Base-by-base conservation (phyloP, 805 yeast genomes). In the Metschnikowia proteae region DNA sequence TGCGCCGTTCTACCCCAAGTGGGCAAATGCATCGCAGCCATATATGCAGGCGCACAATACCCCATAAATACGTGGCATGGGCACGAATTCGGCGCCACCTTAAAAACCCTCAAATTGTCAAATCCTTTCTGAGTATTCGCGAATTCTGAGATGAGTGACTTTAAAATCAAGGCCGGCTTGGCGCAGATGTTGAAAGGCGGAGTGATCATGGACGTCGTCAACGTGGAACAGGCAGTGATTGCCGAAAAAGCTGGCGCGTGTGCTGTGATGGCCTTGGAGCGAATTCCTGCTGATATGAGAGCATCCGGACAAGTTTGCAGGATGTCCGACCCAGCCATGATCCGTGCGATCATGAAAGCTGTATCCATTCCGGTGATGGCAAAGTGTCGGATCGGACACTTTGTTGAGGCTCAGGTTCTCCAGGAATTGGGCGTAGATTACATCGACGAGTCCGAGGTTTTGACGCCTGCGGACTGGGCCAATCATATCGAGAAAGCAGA, bases 121-220 rank as follows among this genome's bases (percentile, higher is more conserved):
- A 17, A 17, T 17, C 17, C 17, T 17, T 17, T 17, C 17, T 17
- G 17, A 17, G 17, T 17, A 17, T 17, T 17, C 17, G 17, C 17
- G 2, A 17, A 17, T 17, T 10, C 17, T 7, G 23, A 30, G 26
- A 51, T 51, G 55, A 45, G 50, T n/a, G 55, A 51, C 31, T 46
- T 43, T 33, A 70, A 81, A 60, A 75, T 84, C 48, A 86, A 87
- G 67, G 80, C 88, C 41, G 94, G 92, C 10, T 74, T 87, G 64
- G 94, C 95, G 51, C 90, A 86, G 67, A 87, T 86, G 94, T 76
- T 87, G 52, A 87, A 86, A 63, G 91, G 88, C 48, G 86, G 87
- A 51, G 88, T 82, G 44, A 81, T 80, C 54, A 80, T 81, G 86
- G 86, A 81, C 61, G 94, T 86, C 34, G 88, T 86, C 50, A 85